Evolutionary conservation across 768 basidiomycete genomes (phyloP), one percentile per base, ranked within the genome.

Genomic region (Ramaria rubella): DNA sequence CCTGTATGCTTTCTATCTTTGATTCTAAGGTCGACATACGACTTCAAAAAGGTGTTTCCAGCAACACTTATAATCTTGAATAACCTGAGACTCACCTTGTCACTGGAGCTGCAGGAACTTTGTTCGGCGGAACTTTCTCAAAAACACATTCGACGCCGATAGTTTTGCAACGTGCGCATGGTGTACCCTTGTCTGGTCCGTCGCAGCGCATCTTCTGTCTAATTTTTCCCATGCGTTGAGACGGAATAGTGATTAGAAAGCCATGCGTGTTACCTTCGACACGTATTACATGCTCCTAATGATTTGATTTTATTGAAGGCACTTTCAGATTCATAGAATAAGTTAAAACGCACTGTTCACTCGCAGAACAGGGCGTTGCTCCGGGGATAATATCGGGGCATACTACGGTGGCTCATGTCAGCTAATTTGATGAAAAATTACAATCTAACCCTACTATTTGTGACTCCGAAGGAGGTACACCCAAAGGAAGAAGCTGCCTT

Each of bases 151-250:
- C 54, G 14, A 55, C 43, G 14, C 43, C 43, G 29, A 44, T 11
- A 55, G 17, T 45, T 45, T 55, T 50, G 36, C 54, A 55, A 9
- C 54, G 54, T 27, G 42, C 27, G 45, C 54, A 55, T 15, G 54
- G 27, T n/a, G 36, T 9, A n/a, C 44, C 42, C 27, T 27, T 30
- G 44, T 55, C 43, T 11, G 54, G 26, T 11, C 54, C 44, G 19
- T 55, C 54, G 33, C 54, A 55, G 12, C 54, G 54, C 54, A 55
- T 55, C 38, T 55, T 55, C 27, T 55, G 44, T 46, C 54, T 55
- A 48, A 6, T n/a, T n/a, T n/a, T n/a, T n/a, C n/a, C n/a, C n/a
- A n/a, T n/a, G n/a, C n/a, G n/a, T n/a, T n/a, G n/a, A n/a, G n/a
- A n/a, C n/a, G n/a, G n/a, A n/a, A n/a, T n/a, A n/a, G n/a, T n/a